Evolutionary conservation across 805 yeast species (phyloP).

Genomic region (Candida suzukii): DNA sequence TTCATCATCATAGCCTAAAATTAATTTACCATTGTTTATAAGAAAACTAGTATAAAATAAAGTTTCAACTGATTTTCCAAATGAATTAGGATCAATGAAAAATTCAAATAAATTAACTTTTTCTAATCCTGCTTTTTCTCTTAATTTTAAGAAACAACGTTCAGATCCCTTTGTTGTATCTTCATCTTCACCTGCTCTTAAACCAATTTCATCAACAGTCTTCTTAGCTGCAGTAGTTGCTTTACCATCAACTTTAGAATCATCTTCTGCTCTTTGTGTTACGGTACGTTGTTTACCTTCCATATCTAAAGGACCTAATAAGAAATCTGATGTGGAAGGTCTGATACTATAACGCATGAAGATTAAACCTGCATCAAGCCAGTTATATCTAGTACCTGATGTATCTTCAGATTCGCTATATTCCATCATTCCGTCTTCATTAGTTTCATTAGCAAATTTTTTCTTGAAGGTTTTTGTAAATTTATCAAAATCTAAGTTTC

Average conservation of each 20-base stretch:
- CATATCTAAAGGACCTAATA: constrained; percentile 64
- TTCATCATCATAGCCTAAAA: constrained; percentile 44
- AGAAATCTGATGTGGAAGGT: constrained; percentile 48
- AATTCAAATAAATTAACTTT: constrained; percentile 56
- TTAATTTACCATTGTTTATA: constrained; percentile 62
- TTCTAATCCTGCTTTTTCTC: constrained; percentile 22
- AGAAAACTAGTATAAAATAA: constrained; percentile 78
- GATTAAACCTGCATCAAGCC: constrained; percentile 53
- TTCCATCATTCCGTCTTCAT: constrained; percentile 9
- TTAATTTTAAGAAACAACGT: constrained; percentile 35
- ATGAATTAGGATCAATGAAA: constrained; percentile 69
- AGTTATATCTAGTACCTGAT: constrained; percentile 29
- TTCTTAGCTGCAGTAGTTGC: constrained; percentile 51
- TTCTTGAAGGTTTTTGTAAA: constrained; percentile 32
- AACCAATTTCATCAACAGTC: constrained; percentile 41
- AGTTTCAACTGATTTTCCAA: constrained; percentile 76
- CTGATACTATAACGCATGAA: constrained; percentile 38
- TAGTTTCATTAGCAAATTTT: constrained; percentile 27
- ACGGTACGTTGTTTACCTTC: constrained; percentile 40
- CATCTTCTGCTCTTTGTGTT: constrained; percentile 34
- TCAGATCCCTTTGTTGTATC: constrained; percentile 59
- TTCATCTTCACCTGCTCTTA: constrained; percentile 45
- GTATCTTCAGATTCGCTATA: constrained; percentile 14
- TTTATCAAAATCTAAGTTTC: constrained; percentile 41
- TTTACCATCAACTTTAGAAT: constrained; percentile 27